Percentiles rank a stretch among this genome's conserved stretches.
Conservation (phyloP, 169 alveolate species). For the Plasmodium yoelii region DNA sequence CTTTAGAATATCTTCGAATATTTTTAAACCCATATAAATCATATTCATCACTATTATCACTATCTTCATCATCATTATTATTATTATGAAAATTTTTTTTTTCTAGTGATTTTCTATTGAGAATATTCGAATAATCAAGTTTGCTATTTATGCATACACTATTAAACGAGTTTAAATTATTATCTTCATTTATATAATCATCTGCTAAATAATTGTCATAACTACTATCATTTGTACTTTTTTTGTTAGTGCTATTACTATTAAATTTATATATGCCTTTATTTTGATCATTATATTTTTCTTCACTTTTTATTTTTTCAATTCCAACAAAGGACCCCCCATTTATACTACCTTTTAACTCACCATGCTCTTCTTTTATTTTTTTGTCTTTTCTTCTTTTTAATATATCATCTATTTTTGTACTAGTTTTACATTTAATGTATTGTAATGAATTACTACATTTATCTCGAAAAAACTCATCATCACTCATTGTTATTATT, state of each 20-base stretch:
- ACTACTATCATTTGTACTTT: neutral
- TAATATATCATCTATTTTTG: slow-evolving; percentile 72
- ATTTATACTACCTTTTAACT: neutral
- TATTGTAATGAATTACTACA: slow-evolving; percentile 37
- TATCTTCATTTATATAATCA: neutral
- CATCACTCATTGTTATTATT: slow-evolving; percentile 71
- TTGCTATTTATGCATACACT: too few species aligned
- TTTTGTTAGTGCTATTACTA: too few species aligned
- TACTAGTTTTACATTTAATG: slow-evolving; percentile 65
- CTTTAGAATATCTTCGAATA: slow-evolving; percentile 4
- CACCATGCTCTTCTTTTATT: neutral
- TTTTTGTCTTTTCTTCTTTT: slow-evolving; percentile 55
- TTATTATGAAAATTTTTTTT: too few species aligned
- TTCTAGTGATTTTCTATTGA: too few species aligned
- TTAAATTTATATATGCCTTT: too few species aligned
- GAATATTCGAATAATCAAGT: too few species aligned
- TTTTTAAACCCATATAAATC: neutral
- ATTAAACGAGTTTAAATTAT: neutral
- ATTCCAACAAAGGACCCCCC: slow-evolving; percentile 4
- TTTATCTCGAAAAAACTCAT: slow-evolving; percentile 72
- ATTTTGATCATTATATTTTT: neutral
- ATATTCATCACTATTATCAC: neutral
- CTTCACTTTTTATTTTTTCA: neutral
- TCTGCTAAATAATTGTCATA: neutral
- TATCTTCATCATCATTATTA: neutral